Base-by-base conservation (phyloP, 441 rosid species). In the Raphanus hybrid region DNA sequence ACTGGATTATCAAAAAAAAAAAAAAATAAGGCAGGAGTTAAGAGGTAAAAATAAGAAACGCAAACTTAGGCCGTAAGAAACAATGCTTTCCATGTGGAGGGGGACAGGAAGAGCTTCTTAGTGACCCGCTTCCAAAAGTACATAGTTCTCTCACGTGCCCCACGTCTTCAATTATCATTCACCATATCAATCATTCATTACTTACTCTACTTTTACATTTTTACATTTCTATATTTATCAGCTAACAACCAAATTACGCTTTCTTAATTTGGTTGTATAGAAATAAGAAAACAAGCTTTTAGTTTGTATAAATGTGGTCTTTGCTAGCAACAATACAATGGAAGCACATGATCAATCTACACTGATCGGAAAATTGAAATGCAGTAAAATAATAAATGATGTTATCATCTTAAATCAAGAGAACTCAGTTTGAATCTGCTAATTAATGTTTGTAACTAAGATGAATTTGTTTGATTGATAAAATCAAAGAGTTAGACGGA, bases 171-270 rank as follows among this genome's bases (percentile, higher is more conserved):
- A 78, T 78, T 52, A 78, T 78, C 55, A 66, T 57, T 72, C 73
- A 59, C 63, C 77, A 59, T 60, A 60, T 78, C 69, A 71, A 78
- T 78, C 73, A 78, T 72, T 78, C 73, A 72, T 71, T 73, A 27
- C 77, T 73, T 70, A 50, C 74, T 66, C 14, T 34, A 34, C 59
- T 48, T 65, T 15, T 7, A 14, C 0, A 14, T 18, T 9, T 66
- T 20, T 20, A 55, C 27, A 45, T 72, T 48, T 58, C 34, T 66
- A 59, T 32, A 72, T 34, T 59, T 45, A 48, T 59, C 37, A 60
- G 61, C 77, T 60, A 72, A 72, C n/a, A 69, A 37, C 73, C 71
- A 77, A 43, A 55, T 63, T 57, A 63, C 52, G 59, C 71, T 77
- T 77, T 64, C 76, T 64, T 64, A 6, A 27, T 43, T 64, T 70